phyloP scores from a whole-genome alignment of 2,329 filamentous ascomycete genomes.

The Sporothrix dimorphospora region DNA sequence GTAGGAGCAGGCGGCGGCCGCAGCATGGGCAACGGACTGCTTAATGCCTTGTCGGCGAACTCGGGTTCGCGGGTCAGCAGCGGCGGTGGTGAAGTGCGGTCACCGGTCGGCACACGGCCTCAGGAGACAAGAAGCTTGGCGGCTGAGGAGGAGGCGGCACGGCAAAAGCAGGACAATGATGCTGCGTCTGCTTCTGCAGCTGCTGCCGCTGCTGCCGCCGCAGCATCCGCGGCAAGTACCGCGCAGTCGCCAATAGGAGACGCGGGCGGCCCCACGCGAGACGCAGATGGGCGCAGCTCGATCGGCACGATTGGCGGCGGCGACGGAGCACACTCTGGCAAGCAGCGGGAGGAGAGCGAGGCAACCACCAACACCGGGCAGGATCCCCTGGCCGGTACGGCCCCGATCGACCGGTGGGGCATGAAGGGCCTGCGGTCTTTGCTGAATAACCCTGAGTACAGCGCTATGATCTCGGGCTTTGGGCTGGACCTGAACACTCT shows the following conservation, averaged over 20 bases:
- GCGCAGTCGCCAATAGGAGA: conserved; percentile 38
- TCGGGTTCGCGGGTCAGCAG: conserved; percentile 52
- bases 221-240: neutral
- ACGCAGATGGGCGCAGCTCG: conserved; percentile 45
- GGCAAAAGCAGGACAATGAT: conserved; percentile 53
- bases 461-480: conserved; percentile 61
- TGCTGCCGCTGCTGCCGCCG: neutral
- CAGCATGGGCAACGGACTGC: conserved; percentile 58
- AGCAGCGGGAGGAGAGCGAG: conserved; percentile 48
- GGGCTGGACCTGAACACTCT: conserved; percentile 62
- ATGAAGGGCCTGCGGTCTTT: conserved; percentile 65
- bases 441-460: conserved; percentile 67
- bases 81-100: conserved; percentile 50
- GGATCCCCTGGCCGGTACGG: conserved; percentile 64
- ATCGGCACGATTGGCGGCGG: conserved; percentile 51
- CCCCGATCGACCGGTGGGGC: conserved; percentile 66
- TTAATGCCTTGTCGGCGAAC: conserved; percentile 67
- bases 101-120: conserved; percentile 52
- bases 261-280: conserved; percentile 39
- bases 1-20: conserved; percentile 39
- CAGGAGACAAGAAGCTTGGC: conserved; percentile 49
- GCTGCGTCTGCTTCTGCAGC: conserved; percentile 34
- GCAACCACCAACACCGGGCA: conserved; percentile 47
- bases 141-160: conserved; percentile 52
- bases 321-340: conserved; percentile 43